Conservation (phyloP, 306 rosid species). For the Gillenia trifoliata region DNA sequence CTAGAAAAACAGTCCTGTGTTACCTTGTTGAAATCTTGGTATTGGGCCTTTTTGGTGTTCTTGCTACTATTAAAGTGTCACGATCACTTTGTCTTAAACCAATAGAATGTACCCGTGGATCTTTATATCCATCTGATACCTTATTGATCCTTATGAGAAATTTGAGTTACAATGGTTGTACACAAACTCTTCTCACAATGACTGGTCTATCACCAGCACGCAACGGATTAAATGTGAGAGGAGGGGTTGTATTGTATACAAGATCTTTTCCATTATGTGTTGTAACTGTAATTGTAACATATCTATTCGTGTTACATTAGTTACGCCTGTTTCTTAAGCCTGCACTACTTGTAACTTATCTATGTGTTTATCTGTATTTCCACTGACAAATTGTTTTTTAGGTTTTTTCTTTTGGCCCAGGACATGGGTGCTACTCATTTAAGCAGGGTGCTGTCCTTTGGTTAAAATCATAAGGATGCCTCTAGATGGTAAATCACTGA, state of each 20-base stretch:
- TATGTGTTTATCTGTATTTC: slow-evolving; percentile 27
- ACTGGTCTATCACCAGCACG: background rate
- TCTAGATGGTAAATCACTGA: slow-evolving; percentile 61
- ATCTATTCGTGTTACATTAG: background rate
- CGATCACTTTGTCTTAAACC: background rate
- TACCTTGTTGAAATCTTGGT: background rate
- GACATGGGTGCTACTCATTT: slow-evolving; percentile 47
- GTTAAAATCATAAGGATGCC: slow-evolving; percentile 56
- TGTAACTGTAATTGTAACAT: background rate
- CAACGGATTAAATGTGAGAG: background rate
- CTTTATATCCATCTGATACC: background rate
- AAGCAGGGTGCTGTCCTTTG: slow-evolving; percentile 52
- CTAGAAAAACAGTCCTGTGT: background rate
- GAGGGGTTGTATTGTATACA: background rate
- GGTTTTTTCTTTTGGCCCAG: slow-evolving; percentile 42
- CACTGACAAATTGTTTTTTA: slow-evolving; percentile 40
- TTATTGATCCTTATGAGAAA: background rate
- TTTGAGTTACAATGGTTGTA: background rate
- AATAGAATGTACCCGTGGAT: background rate
- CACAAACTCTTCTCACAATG: background rate
- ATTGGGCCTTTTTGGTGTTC: background rate
- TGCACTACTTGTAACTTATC: slow-evolving; percentile 17
- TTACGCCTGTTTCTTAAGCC: slow-evolving; percentile 12
- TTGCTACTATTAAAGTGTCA: background rate
- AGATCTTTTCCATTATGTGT: background rate